phyloP scores from a whole-genome alignment of 805 yeast species.

The Yarrowia sp. region DNA sequence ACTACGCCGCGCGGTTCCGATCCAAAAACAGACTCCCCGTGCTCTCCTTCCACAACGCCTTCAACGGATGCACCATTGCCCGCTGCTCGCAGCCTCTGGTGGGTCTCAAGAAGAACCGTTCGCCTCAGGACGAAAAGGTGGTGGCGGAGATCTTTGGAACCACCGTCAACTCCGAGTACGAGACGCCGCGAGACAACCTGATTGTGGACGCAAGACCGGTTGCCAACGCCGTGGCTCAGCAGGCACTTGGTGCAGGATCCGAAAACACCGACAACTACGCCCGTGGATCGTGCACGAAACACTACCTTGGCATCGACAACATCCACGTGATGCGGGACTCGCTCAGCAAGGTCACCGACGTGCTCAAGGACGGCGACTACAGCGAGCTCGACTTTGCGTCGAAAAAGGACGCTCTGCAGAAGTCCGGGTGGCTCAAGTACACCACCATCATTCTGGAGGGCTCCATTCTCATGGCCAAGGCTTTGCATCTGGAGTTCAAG shows the following conservation, averaged over 20 bases:
- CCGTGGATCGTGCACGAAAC: slow-evolving; percentile 51
- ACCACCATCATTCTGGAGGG: slow-evolving; percentile 66
- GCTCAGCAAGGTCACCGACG: slow-evolving; percentile 57
- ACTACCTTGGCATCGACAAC: slow-evolving; percentile 88
- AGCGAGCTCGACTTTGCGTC: slow-evolving; percentile 43
- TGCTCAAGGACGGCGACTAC: slow-evolving; percentile 66
- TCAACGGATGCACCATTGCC: slow-evolving; percentile 67
- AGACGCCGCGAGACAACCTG: slow-evolving; percentile 50
- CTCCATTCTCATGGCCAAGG: slow-evolving; percentile 72
- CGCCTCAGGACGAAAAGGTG: slow-evolving; percentile 86
- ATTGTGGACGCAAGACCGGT: slow-evolving; percentile 90
- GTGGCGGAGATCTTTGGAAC: slow-evolving; percentile 69
- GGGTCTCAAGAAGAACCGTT: slow-evolving; percentile 82
- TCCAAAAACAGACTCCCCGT: slow-evolving; percentile 85
- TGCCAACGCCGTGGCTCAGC: slow-evolving; percentile 94
- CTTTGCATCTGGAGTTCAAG: slow-evolving; percentile 77
- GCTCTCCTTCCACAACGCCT: slow-evolving; percentile 67
- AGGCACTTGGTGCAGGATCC: slow-evolving; percentile 97
- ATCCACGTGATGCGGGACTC: slow-evolving; percentile 94
- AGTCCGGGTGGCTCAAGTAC: slow-evolving; percentile 78
- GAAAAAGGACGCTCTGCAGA: slow-evolving; percentile 42
- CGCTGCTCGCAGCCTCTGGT: slow-evolving; percentile 92
- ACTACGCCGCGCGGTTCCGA: slow-evolving; percentile 80
- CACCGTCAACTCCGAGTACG: slow-evolving; percentile 43
- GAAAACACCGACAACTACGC: slow-evolving; percentile 87